Conservation (phyloP, 176 grass and related monocot species). For the Poa pratensis region DNA sequence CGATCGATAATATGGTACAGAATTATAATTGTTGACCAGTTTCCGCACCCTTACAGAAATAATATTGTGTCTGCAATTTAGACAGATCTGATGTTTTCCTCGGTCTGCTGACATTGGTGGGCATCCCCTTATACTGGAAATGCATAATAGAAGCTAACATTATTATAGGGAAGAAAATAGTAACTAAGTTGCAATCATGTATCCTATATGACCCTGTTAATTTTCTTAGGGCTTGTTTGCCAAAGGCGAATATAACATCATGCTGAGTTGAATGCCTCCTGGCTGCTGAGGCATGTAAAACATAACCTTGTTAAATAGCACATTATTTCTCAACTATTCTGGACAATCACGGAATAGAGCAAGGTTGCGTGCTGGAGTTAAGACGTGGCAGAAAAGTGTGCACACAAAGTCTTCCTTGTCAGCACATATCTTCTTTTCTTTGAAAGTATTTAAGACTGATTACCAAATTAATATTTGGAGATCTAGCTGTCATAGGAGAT, state of each 20-base stretch:
- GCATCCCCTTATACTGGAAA: constrained; percentile 10
- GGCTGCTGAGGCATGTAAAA: neutral
- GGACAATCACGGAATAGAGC: constrained; percentile 53
- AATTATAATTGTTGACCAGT: too few relatives aligned
- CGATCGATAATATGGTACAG: too few relatives aligned
- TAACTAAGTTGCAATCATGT: neutral
- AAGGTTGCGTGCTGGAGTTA: constrained; percentile 25
- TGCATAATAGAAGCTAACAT: too few relatives aligned
- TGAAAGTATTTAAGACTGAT: too few relatives aligned
- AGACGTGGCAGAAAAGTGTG: too few relatives aligned
- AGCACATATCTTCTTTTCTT: too few relatives aligned
- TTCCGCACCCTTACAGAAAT: too few relatives aligned
- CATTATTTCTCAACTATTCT: too few relatives aligned
- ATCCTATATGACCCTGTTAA: neutral
- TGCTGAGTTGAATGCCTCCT: constrained; percentile 1
- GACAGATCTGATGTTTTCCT: constrained; percentile 15
- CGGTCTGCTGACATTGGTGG: neutral
- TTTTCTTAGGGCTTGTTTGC: constrained; percentile 14
- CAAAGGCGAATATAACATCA: neutral
- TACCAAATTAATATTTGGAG: too few relatives aligned
- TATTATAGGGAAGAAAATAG: neutral
- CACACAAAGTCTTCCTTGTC: too few relatives aligned
- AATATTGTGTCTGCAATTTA: too few relatives aligned
- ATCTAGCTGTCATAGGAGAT: too few relatives aligned
- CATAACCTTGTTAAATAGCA: constrained; percentile 8